Evolutionary conservation across 805 yeast genomes (phyloP).

Genomic region (Barnettozyma siamensis): DNA sequence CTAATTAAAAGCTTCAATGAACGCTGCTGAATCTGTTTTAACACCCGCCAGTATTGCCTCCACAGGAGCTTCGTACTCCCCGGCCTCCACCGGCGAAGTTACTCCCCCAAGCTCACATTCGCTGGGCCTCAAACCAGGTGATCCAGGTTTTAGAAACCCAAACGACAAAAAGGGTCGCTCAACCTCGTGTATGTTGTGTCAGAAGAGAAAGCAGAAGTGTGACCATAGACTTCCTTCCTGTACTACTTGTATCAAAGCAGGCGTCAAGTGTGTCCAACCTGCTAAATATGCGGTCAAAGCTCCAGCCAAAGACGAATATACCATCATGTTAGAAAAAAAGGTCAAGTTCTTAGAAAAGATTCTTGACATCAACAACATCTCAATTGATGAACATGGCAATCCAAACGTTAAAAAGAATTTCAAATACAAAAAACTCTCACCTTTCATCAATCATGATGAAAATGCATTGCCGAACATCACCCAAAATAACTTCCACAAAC

Average conservation of each 20-base stretch:
- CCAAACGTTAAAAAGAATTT: constrained; percentile 27
- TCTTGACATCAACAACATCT: constrained; percentile 29
- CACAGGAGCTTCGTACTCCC: background rate
- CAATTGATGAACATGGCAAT: constrained; percentile 22
- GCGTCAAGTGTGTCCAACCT: constrained; percentile 58
- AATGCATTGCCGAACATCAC: background rate
- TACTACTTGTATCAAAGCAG: constrained; percentile 61
- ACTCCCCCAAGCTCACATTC: constrained; percentile 2
- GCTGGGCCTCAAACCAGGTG: constrained; percentile 6
- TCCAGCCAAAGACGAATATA: constrained; percentile 50
- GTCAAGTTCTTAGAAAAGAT: constrained; percentile 46
- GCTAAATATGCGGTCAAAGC: constrained; percentile 45
- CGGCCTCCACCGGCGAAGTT: background rate
- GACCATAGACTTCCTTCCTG: constrained; percentile 62
- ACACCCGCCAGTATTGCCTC: constrained; percentile 4
- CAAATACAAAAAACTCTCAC: constrained; percentile 35
- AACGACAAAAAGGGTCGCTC: constrained; percentile 50
- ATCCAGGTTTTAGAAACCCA: constrained; percentile 16
- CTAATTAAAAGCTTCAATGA: background rate
- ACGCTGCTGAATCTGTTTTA: background rate
- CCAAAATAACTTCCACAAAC: constrained; percentile 9
- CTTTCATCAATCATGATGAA: constrained; percentile 22
- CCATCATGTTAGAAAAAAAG: constrained; percentile 49
- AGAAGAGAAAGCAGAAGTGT: constrained; percentile 56
- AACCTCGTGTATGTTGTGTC: constrained; percentile 51